These are phyloP conservation scores for Bombardia bombarda DNA, from an alignment of 495 filamentous ascomycete genomes.

Conservation along the genomic window DNA sequence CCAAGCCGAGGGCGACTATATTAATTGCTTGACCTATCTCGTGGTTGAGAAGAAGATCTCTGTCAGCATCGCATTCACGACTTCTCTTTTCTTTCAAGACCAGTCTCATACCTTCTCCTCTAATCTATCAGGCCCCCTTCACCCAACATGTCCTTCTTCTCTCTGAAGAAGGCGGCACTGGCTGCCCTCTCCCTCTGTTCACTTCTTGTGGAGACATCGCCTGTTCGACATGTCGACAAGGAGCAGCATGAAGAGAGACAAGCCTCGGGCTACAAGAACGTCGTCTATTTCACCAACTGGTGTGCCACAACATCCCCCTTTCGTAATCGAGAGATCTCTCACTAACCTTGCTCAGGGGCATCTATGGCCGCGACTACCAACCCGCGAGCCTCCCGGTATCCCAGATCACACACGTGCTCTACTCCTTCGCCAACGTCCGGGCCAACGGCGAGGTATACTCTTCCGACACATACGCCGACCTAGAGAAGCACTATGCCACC, in stretches of 20 bases:
- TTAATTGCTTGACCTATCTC: too few relatives aligned
- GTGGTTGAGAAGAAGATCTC: too few relatives aligned
- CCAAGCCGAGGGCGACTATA: too few relatives aligned
- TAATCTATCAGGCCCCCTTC: too few relatives aligned
- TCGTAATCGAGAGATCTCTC: not conserved
- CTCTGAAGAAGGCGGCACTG: constrained; percentile 11
- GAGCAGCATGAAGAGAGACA: not conserved
- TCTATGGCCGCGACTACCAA: constrained; percentile 76
- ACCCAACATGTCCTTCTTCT: not conserved
- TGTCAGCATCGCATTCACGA: too few relatives aligned
- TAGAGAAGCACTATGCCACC: constrained; percentile 63
- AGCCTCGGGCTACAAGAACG: constrained; percentile 29
- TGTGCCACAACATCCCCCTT: constrained; percentile 4
- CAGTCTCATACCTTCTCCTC: too few relatives aligned
- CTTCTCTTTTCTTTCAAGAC: too few relatives aligned
- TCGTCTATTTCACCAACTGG: constrained; percentile 44
- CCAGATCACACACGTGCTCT: constrained; percentile 80
- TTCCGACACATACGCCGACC: constrained; percentile 52
- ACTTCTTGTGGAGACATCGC: constrained; percentile 2
- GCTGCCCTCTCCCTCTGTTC: constrained; percentile 13
- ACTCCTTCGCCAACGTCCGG: constrained; percentile 82
- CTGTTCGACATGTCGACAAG: not conserved
- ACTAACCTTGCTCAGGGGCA: constrained; percentile 48
- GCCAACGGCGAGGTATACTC: constrained; percentile 72
- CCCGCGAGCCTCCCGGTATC: constrained; percentile 72